Base-by-base conservation (phyloP, 257 asterid genomes). In the Handroanthus guayacan region DNA sequence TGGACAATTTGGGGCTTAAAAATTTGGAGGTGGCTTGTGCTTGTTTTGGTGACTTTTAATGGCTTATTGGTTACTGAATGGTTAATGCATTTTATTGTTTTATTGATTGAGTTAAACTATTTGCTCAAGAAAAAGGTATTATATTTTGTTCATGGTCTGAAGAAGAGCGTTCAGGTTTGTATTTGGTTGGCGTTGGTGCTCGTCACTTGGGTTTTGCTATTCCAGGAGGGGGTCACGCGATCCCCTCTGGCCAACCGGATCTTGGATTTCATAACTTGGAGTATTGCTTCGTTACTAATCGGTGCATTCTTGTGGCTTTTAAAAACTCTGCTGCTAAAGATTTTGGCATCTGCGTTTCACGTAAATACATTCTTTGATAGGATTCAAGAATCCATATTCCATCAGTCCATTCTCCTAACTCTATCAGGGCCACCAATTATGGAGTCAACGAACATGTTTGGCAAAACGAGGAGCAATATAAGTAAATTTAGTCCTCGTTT, bases 331-430 rank as follows among this genome's bases (percentile, higher is more conserved):
- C 75, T 90, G 67, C 82, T 93, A 12, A 93, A 93, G 86, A 87
- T 91, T 41, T 79, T 93, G 82, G 97, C 98, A 5, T 86, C 95
- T 8, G 84, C 94, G 5, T 94, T 94, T 74, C 94, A 94, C 17
- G 97, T 90, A 6, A 94, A 79, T 18, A 82, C 96, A 1, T 94
- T 91, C 88, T 92, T 94, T 67, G 97, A 94, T 74, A 75, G 97
- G 82, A 92, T 94, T 80, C 98, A 89, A 37, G 96, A 91, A 44
- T 83, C 98, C 0, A 76, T 85, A 38, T 86, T 90, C 72, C 91
- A 90, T 85, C 98, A 94, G 84, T 94, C 88, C 47, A 81, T 93
- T 50, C 65, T 93, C 16, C 52, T 81, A 70, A 86, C 96, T 0
- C 79, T 93, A 38, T 88, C 98, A 0, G 96, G 97, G 16, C 79